Base-by-base conservation (phyloP, 163 green algal species). In the Chlamydomonas reinhardtii region DNA sequence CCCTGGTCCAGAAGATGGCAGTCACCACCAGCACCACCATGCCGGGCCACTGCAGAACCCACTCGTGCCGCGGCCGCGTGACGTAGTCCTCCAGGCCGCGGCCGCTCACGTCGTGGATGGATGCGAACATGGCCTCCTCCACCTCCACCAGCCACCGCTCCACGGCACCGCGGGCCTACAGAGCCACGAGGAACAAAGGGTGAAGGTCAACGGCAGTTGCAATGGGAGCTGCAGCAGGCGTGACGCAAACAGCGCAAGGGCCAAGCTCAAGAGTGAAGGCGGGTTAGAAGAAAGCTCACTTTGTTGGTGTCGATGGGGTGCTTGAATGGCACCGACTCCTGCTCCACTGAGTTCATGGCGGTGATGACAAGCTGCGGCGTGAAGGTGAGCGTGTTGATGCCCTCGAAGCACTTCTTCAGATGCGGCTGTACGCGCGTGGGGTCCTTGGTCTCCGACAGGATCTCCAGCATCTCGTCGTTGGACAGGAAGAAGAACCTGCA, bases 401-500 rank as follows among this genome's bases (percentile, higher is more conserved):
- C 93, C 88, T 96, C 94, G 87, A 97, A 97, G 89, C 94, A 96
- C 91, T 97, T 97, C 48, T 95, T 95, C 25, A 97, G 82, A 84
- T 97, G 94, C 27, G 94, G 93, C 90, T 97, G 95, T 72, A 96
- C 94, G 24, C 94, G 92, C 65, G 93, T 94, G 54, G 94, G 94
- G 88, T 96, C 93, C 87, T 96, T 95, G 68, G 94, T 95, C 86
- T 97, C 93, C 6, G 78, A 92, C 64, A 97, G 89, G 84, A 96
- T 96, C 89, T 97, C 94, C 79, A 97, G 91, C 93, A 97, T 94
- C 89, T 97, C 94, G 76, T 97, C 93, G 87, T 97, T 97, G 64
- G 93, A 96, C 54, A 97, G 78, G 92, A 96, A 97, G 89, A 95
- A 97, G 91, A 97, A 97, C 37, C 89, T 90, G 52, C 39, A n/a